Conservation (phyloP, 768 basidiomycete genomes). For the Collybia mongolica region DNA sequence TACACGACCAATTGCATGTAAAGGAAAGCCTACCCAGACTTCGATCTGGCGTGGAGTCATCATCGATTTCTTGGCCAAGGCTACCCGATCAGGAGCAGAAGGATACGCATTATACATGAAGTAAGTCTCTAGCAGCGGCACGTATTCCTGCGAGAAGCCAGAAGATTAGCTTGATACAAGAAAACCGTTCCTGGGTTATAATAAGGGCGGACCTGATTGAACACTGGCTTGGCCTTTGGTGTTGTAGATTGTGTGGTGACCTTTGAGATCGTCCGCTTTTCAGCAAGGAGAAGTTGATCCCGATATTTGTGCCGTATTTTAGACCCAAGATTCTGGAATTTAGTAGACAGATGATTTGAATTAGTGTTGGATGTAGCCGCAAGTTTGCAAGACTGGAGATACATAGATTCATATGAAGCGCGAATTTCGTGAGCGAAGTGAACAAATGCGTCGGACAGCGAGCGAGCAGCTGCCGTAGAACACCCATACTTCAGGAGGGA, state of each 20-base stretch:
- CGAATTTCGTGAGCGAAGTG: neutral
- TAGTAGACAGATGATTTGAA: neutral
- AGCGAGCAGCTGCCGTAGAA: neutral
- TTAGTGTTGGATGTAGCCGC: neutral
- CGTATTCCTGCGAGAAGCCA: constrained; percentile 33
- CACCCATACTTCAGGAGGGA: neutral
- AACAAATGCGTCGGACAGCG: neutral
- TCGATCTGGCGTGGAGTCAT: constrained; percentile 51
- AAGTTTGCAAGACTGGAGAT: neutral
- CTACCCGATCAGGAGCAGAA: constrained; percentile 30
- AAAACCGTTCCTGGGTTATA: neutral
- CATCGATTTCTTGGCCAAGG: constrained; percentile 39
- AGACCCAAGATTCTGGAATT: neutral
- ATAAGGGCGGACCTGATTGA: constrained; percentile 7
- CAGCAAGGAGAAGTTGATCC: neutral
- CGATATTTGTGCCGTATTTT: neutral
- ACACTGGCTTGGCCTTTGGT: constrained; percentile 1
- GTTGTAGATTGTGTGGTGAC: neutral
- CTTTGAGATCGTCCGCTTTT: neutral
- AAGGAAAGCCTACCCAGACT: constrained; percentile 43
- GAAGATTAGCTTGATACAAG: too few relatives aligned
- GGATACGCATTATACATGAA: constrained; percentile 52
- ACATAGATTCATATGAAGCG: neutral
- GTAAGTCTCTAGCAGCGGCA: constrained; percentile 44
- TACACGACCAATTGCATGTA: too few relatives aligned